Conservation (phyloP, 345 rosid species). For the Salix udensis region DNA sequence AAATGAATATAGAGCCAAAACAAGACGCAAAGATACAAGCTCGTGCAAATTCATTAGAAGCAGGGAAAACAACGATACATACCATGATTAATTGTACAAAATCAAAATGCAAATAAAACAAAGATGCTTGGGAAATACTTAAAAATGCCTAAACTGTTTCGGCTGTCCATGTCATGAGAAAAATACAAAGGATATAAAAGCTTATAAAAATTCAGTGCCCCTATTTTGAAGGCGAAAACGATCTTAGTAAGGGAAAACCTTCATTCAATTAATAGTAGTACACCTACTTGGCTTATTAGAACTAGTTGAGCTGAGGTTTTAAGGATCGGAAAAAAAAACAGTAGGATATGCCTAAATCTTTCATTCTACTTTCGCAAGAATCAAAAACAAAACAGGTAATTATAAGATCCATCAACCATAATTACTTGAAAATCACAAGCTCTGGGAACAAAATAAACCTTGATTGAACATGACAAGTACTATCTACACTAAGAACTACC, state of each 20-base stretch:
- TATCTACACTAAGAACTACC: background rate
- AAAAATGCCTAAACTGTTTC: slow-evolving; percentile 14
- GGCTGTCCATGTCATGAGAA: slow-evolving; percentile 4
- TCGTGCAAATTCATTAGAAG: background rate
- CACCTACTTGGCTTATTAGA: background rate
- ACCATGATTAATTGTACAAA: background rate
- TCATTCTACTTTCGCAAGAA: background rate
- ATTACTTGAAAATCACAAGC: background rate
- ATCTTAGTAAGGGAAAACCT: slow-evolving; percentile 7
- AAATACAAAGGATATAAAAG: slow-evolving; percentile 2
- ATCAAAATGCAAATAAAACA: slow-evolving; percentile 1
- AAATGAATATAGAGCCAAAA: background rate
- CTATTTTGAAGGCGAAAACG: background rate
- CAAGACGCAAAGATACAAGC: background rate
- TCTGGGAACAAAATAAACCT: background rate
- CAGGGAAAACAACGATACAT: background rate
- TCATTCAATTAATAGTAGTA: slow-evolving; percentile 14
- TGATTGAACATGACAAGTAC: background rate
- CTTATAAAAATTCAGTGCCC: background rate
- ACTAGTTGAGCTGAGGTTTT: background rate
- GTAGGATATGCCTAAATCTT: background rate
- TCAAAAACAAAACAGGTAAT: background rate
- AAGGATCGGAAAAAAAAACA: background rate
- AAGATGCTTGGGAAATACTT: background rate
- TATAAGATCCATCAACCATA: background rate